Base-by-base conservation (phyloP, 345 rosid species). In the Arabis hirsuta region DNA sequence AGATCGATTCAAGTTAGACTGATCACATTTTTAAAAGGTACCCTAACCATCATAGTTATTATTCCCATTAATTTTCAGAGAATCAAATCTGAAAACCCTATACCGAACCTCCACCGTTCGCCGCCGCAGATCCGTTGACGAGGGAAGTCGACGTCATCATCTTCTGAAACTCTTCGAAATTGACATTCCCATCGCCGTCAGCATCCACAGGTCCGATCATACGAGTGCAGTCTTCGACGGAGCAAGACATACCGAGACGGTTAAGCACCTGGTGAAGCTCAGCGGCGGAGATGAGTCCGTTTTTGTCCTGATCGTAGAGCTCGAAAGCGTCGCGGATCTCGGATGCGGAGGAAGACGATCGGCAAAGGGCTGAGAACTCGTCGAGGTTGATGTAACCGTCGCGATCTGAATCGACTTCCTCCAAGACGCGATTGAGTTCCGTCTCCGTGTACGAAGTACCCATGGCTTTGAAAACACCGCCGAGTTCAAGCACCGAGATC, bases 261-360 rank as follows among this genome's bases (percentile, higher is more conserved):
- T 69, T 87, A 67, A 93, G 73, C 0, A 90, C 90, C 65, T 70
- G 85, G 67, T 90, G 90, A 27, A 93, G 80, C 85, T 93, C 98
- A 4, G 31, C 6, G 6, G 87, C 62, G 45, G 97, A 88, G 79
- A 93, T 89, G 57, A 89, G 82, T 7, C 96, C 98, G 85, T 93
- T 80, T 69, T 76, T 74, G 77, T 90, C 85, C 82, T 80, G 83
- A 36, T 93, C 98, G 74, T 93, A 93, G 67, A 90, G 84, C 64
- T 89, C 87, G 75, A 93, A 94, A n/a, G 98, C 98, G 59, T 90
- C 97, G 34, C 81, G 88, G 51, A 94, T 81, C 80, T 94, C 98
- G 11, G 81, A n/a, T 0, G 84, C 72, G 20, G 72, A 50, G 41
- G 92, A 71, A 38, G 89, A 72, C 1, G 89, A 72, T 12, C 82